These are phyloP conservation scores for Dioscorea zingiberensis DNA, from an alignment of 106 monocot genomes.

Conservation along the genomic window DNA sequence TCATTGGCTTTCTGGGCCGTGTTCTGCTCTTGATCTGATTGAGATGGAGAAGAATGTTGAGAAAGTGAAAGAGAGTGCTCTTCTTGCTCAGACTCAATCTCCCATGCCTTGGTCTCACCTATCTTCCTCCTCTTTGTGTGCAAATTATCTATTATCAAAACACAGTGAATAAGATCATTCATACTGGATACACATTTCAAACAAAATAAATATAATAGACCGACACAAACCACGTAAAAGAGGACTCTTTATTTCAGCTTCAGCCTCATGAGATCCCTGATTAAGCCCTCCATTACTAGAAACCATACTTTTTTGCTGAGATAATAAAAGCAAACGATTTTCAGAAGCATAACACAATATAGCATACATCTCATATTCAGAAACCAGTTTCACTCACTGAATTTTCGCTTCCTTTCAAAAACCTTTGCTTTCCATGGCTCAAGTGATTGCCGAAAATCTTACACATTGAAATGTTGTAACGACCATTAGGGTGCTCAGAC, in stretches of 20 bases:
- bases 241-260: slow-evolving; percentile 29
- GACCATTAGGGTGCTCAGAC: slow-evolving; percentile 77
- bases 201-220: neutral
- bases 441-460: slow-evolving; percentile 66
- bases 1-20: slow-evolving; percentile 35
- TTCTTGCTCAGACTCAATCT: slow-evolving; percentile 69
- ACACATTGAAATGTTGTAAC: slow-evolving; percentile 78
- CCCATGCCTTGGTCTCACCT: slow-evolving; percentile 26
- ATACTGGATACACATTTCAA: neutral
- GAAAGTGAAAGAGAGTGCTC: slow-evolving; percentile 86
- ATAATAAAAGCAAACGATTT: neutral
- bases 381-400: slow-evolving; percentile 16
- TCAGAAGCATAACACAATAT: neutral
- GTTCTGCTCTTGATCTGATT: slow-evolving; percentile 84
- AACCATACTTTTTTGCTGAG: slow-evolving; percentile 32
- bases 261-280: slow-evolving; percentile 18
- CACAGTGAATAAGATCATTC: neutral
- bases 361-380: neutral
- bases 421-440: slow-evolving; percentile 63
- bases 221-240: slow-evolving; percentile 20
- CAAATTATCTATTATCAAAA: slow-evolving; percentile 33
- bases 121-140: slow-evolving; percentile 42
- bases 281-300: slow-evolving; percentile 24
- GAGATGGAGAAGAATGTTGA: slow-evolving; percentile 81
- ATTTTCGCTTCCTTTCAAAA: slow-evolving; percentile 33